Evolutionary conservation across 2,329 filamentous ascomycete species (phyloP), one percentile per base, ranked within the genome.

Genomic region (Aspergillus ochraceoroseus): DNA sequence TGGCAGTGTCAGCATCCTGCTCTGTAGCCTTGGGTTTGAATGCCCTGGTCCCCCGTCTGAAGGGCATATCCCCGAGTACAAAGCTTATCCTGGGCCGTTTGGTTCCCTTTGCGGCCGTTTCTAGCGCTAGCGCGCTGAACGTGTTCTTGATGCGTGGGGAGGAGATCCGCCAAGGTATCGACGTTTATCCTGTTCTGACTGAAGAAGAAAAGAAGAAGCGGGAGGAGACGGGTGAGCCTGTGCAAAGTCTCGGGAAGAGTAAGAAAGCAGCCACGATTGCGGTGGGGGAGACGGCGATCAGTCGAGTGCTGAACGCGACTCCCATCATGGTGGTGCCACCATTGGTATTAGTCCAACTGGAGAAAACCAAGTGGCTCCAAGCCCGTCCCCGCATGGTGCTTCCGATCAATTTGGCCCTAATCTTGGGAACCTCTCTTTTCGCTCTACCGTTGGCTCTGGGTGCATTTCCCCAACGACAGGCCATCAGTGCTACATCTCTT

Each of bases 311-410:
- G 56, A 98, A 96, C 66, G 85, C 87, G 46, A 94, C 86, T 8
- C 92, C 92, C 7, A 92, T 98, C 70, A 98, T 98, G 92, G 88
- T 94, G 9, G 73, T 98, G 31, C 92, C 92, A 28, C 87, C 92
- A 14, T 72, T 98, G 61, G 70, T 94, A 15, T 75, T 98, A 39
- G 85, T 96, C 37, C 76, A 81, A 52, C 71, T 98, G 55, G 89
- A 98, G 74, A 77, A 82, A 66, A 85, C 80, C 36, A 75, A 83
- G 44, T 96, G 87, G 87, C 68, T 96, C 55, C 80, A 81, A 69
- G 72, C 74, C 47, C 78, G 86, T 50, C 92, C 90, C 5, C 75
- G 82, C 44, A 72, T 89, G 66, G 84, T 87, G 7, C 70, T 85
- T 41, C 87, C 89, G 0, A 71, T 95, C 31, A 98, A 98, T 67